Evolutionary conservation across 768 basidiomycete genomes (phyloP).

Genomic region (Russula dissimulans): DNA sequence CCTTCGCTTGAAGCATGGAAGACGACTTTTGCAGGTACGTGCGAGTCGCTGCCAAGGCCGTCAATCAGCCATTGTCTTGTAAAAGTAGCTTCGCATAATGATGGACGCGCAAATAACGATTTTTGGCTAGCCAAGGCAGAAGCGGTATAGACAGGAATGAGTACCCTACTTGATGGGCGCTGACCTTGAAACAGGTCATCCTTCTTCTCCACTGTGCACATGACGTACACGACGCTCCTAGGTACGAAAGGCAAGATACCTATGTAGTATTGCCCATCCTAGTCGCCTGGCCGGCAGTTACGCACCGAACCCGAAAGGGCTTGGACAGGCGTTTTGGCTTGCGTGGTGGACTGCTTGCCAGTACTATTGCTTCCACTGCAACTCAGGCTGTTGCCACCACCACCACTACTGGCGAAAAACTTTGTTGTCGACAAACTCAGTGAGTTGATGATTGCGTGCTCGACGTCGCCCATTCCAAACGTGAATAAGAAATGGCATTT

Average conservation of each 20-base stretch:
- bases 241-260: not conserved
- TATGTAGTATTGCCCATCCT: not conserved
- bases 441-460: not conserved
- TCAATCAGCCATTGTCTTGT: not conserved
- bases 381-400: not conserved
- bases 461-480: not conserved
- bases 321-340: not conserved
- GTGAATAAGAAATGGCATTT: not conserved
- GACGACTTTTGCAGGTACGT: not conserved
- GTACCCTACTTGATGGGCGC: not conserved
- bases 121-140: not conserved
- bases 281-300: not conserved
- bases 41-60: not conserved
- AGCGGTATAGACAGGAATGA: not conserved
- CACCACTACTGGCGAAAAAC: not conserved
- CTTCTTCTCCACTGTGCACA: not conserved
- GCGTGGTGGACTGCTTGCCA: not conserved
- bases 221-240: not conserved
- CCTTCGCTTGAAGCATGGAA: conserved; percentile 4
- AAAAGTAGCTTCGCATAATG: not conserved
- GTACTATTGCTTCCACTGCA: too few relatives aligned
- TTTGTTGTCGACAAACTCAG: not conserved
- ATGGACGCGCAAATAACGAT: not conserved
- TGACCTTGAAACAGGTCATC: not conserved
- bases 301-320: not conserved